Evolutionary conservation across 805 yeast genomes (phyloP), one percentile per base, ranked within the genome.

Genomic region (Saccharomycopsis fermentans): DNA sequence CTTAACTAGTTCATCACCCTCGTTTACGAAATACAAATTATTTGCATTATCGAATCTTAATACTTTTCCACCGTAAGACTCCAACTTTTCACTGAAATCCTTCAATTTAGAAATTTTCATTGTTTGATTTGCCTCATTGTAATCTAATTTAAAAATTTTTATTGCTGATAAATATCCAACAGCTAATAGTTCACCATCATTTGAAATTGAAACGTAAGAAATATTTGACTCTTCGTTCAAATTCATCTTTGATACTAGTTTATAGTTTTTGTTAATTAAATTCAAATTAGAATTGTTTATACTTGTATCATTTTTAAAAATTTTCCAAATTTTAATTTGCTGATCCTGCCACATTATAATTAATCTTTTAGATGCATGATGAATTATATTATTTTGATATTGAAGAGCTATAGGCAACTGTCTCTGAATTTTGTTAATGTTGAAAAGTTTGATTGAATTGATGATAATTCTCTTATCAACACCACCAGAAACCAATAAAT

Each of bases 291-390:
- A 16, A 17, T 24, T 24, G 24, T 50, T 24, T 52, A 50, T 57
- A 21, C 54, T 52, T 11, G 43, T 39, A n/a, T 67, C 71, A 58
- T 66, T 66, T 11, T 66, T 67, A 8, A 61, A 66, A 19, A 89
- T 66, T 62, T 72, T 74, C 98, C 98, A 94, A 11, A 94, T 76
- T 67, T 90, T 90, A 48, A 92, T 80, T 3, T 79, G 75, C 68
- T 87, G 90, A 64, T 87, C 95, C 65, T 83, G 86, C 94, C 95
- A 92, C 78, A 86, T 77, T 6, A 82, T 77, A 29, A 92, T 70
- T 26, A 83, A 71, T 60, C 84, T 77, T 43, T 78, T 74, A 5
- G 69, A 66, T 52, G 74, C 69, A 61, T 81, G 79, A 14, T 81
- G 67, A 1, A 77, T 65, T 4, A 85, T 76, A 63, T 80, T 81